Evolutionary conservation across 2,329 filamentous ascomycete species (phyloP).

Genomic region (Diaporthe batatas): DNA sequence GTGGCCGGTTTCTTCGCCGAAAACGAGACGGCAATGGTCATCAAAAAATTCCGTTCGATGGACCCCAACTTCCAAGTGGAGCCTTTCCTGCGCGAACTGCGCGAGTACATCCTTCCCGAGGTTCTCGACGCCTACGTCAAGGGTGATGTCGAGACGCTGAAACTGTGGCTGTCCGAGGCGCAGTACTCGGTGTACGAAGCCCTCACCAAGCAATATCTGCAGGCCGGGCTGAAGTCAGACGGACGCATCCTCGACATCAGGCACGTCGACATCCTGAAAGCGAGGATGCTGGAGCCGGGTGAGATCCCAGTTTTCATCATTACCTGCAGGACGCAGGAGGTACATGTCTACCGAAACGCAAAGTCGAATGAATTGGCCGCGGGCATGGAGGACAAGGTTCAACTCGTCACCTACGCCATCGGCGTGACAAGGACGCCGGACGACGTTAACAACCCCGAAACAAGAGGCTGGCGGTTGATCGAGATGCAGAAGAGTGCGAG

Average conservation of each 20-base stretch:
- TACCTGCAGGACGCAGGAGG: slow-evolving; percentile 95
- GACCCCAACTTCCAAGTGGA: slow-evolving; percentile 96
- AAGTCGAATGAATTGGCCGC: slow-evolving; percentile 92
- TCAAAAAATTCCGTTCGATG: slow-evolving; percentile 98
- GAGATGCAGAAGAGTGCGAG: slow-evolving; percentile 98
- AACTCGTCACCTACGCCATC: slow-evolving; percentile 98
- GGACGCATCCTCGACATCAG: slow-evolving; percentile 96
- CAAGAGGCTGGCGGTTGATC: slow-evolving; percentile 95
- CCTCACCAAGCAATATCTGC: slow-evolving; percentile 95
- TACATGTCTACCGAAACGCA: slow-evolving; percentile 94
- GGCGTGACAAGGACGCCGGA: slow-evolving; percentile 94
- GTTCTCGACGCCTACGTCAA: slow-evolving; percentile 98
- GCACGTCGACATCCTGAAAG: slow-evolving; percentile 88
- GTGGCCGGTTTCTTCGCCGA: slow-evolving; percentile 97
- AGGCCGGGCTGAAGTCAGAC: slow-evolving; percentile 92
- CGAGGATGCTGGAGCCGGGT: slow-evolving; percentile 84
- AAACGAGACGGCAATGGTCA: slow-evolving; percentile 97
- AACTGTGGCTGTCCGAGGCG: slow-evolving; percentile 94
- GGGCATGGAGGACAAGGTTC: slow-evolving; percentile 98
- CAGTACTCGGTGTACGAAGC: slow-evolving; percentile 98
- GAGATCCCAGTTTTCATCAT: slow-evolving; percentile 97
- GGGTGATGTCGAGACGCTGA: slow-evolving; percentile 90
- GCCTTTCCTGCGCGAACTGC: slow-evolving; percentile 93
- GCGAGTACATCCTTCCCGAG: slow-evolving; percentile 97
- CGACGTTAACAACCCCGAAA: slow-evolving; percentile 97